Base-by-base conservation (phyloP, 345 rosid species). In the Heritiera littoralis region DNA sequence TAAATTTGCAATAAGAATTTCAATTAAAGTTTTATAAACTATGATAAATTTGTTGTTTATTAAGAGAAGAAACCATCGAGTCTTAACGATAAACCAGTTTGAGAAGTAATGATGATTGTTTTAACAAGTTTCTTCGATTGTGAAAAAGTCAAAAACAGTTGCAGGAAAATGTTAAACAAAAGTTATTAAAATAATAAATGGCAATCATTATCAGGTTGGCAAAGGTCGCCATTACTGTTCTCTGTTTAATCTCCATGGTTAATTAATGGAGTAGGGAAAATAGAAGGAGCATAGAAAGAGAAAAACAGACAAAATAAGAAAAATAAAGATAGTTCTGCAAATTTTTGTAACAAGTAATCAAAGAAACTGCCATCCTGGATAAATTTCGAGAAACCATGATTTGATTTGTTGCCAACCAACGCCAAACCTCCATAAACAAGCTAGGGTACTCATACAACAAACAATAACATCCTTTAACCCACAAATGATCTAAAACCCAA, bases 191-290 rank as follows among this genome's bases (percentile, higher is more conserved):
- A 45, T 67, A 61, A 61, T 79, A 71, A 76, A 71, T 23, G 72
- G 59, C 76, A 80, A 80, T 83, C 83, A 83, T 83, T 76, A 46
- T 79, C 73, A 77, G 71, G 78, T 83, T 76, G 82, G 75, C 55
- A 18, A 66, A 43, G 23, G 65, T 17, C 38, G 79, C 76, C 77
- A 73, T 55, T 76, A 35, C 61, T 28, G 5, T 32, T 55, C 51
- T 38, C 65, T 48, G 55, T 55, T 49, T 17, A 35, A 72, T 52
- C 73, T 20, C 48, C 49, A 72, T 3, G 20, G 75, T 15, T 6
- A 65, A 35, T 32, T 13, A 0, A 23, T 23, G 28, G 28, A 23
- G 28, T 23, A 23, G 5, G 9, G 15, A 23, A 23, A 23, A 23
- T 14, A 0, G 3, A 23, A 3, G 1, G 18, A 49, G 6, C 5